A percentile compares a stretch with the other conserved stretches of the same genome.
Evolutionary conservation across 139 green algal genomes (phyloP).

Genomic region (Tetradesmus obliquus): DNA sequence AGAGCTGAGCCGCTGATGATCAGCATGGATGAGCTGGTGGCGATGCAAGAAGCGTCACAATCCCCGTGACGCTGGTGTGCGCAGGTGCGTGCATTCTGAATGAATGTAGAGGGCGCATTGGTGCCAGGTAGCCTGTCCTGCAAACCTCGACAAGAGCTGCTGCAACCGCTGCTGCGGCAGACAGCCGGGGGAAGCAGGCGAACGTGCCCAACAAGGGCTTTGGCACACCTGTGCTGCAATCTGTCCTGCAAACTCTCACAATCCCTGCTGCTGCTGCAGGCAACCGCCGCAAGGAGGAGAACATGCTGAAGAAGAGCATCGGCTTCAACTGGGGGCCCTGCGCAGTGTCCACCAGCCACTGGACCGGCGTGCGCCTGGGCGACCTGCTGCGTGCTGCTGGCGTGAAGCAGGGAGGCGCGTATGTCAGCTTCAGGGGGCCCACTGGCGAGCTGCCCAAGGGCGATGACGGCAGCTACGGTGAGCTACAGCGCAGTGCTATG

Average conservation of each 20-base stretch:
- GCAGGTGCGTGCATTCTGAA: slow-evolving; percentile 62
- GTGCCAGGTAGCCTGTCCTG: too few relatives aligned
- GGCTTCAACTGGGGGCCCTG: slow-evolving; percentile 93
- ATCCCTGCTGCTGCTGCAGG: slow-evolving; percentile 66
- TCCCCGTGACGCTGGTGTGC: slow-evolving; percentile 89
- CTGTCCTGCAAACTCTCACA: too few relatives aligned
- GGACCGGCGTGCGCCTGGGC: slow-evolving; percentile 92
- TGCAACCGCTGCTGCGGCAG: too few relatives aligned
- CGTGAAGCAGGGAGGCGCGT: slow-evolving; percentile 52
- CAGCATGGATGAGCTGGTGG: slow-evolving; percentile 92
- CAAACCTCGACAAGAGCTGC: too few relatives aligned
- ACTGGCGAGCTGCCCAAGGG: slow-evolving; percentile 89
- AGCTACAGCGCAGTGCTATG: not conserved
- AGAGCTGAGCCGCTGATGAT: slow-evolving; percentile 70
- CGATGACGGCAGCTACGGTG: slow-evolving; percentile 73
- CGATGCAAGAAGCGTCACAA: slow-evolving; percentile 76
- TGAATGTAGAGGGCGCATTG: too few relatives aligned
- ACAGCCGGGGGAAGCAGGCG: too few relatives aligned
- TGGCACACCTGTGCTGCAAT: not conserved
- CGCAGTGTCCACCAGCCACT: slow-evolving; percentile 82
- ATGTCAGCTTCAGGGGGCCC: slow-evolving; percentile 83
- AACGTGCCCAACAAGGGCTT: too few relatives aligned
- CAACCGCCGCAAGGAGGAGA: slow-evolving; percentile 95
- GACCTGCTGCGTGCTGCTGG: slow-evolving; percentile 79
- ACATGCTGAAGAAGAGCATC: slow-evolving; percentile 98